Conservation (phyloP, 768 basidiomycete species). For the Pulveroboletus sp. region DNA sequence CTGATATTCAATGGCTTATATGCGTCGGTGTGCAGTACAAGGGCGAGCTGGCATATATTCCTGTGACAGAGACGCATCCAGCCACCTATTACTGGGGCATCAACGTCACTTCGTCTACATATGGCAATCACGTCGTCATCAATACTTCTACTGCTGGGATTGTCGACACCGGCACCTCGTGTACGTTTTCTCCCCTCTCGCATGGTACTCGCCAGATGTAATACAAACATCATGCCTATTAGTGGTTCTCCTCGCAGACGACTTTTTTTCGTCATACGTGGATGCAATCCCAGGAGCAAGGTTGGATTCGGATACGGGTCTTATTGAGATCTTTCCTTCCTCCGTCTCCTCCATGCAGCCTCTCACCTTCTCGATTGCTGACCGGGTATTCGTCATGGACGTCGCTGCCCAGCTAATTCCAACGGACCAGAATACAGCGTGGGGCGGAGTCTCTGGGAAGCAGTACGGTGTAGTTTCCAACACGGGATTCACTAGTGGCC, state of each 20-base stretch:
- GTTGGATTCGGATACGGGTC: not conserved
- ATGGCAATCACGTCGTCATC: slow-evolving; percentile 13
- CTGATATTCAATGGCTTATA: not conserved
- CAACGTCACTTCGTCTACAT: slow-evolving; percentile 18
- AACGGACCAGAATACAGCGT: slow-evolving; percentile 9
- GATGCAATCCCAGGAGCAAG: slow-evolving; percentile 12
- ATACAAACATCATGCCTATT: not conserved
- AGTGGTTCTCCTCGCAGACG: slow-evolving; percentile 22
- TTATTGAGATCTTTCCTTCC: slow-evolving; percentile 14
- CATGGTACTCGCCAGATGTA: not conserved
- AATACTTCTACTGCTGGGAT: slow-evolving; percentile 23
- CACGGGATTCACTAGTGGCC: not conserved
- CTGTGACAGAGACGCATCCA: slow-evolving; percentile 25
- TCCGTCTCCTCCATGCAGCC: slow-evolving; percentile 14
- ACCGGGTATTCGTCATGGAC: slow-evolving; percentile 10
- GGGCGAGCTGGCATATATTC: slow-evolving; percentile 22
- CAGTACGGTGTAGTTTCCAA: slow-evolving; percentile 8
- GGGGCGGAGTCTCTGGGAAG: slow-evolving; percentile 9
- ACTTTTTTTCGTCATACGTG: slow-evolving; percentile 18
- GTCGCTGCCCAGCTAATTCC: slow-evolving; percentile 21
- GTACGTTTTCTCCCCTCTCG: slow-evolving; percentile 2
- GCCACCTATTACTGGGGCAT: slow-evolving; percentile 28
- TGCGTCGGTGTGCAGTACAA: slow-evolving; percentile 9
- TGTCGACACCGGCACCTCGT: slow-evolving; percentile 27
- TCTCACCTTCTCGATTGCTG: slow-evolving; percentile 14